Evolutionary conservation across 805 yeast genomes (phyloP).

Genomic region (Clavispora fructus): DNA sequence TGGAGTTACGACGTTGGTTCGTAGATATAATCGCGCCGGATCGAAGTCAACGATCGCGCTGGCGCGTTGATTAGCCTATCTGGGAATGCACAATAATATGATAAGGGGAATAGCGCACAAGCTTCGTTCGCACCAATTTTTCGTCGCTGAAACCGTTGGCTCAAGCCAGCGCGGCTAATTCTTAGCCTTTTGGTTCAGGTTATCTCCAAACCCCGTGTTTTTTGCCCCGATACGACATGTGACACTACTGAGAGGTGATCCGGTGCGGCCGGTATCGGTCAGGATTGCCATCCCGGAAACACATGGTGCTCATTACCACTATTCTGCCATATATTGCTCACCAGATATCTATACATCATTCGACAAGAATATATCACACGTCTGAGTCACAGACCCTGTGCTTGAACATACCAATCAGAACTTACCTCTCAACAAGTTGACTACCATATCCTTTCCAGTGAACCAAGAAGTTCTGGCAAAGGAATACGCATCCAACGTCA

Average conservation of each 20-base stretch:
- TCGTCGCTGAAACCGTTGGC: not conserved
- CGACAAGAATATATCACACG: not conserved
- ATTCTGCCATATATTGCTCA: not conserved
- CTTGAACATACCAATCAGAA: constrained; percentile 32
- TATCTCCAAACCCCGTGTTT: no score
- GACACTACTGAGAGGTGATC: no score
- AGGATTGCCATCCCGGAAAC: no score
- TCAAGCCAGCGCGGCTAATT: no score
- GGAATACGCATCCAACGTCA: constrained; percentile 75
- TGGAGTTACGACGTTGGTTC: not conserved
- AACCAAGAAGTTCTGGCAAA: constrained; percentile 63
- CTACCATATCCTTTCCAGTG: constrained; percentile 75
- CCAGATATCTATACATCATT: no score
- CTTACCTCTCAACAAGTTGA: constrained; percentile 65
- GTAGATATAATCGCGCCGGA: not conserved
- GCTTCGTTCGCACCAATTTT: not conserved
- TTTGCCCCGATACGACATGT: no score
- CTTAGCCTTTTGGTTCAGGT: no score
- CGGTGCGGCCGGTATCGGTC: no score
- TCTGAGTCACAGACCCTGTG: not conserved
- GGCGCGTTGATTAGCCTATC: not conserved
- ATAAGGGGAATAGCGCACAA: not conserved
- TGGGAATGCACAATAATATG: not conserved
- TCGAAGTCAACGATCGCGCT: not conserved
- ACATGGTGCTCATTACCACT: no score